Base-by-base conservation (phyloP, 495 filamentous ascomycete genomes). In the Usnea hakonensis region DNA sequence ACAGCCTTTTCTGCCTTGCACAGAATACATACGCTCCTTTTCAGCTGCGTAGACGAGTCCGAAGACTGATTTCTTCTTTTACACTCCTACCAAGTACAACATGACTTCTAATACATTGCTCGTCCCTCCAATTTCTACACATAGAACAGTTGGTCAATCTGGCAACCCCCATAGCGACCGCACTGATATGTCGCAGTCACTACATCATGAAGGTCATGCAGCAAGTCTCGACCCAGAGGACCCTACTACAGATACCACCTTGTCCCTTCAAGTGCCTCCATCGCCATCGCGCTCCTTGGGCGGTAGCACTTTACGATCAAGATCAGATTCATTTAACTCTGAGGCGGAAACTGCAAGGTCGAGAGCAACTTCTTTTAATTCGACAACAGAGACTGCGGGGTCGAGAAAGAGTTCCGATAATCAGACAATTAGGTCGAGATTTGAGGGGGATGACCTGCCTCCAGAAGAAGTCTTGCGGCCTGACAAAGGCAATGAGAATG, bases 401-500 rank as follows among this genome's bases (percentile, higher is more conserved):
- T 79, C 79, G 33, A 71, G 78, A 58, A 69, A 76, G 10, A 74
- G 73, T 50, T 81, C 79, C 8, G 71, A 72, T 48, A 70, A 74
- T 38, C 69, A 70, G 46, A 67, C 72, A 5, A 35, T 68, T 21
- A 61, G 63, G 10, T 65, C 65, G 17, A 63, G 66, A 52, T 76
- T 74, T 62, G 58, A 63, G 44, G 67, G 62, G 14, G 79, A 83
- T 55, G 77, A 78, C 55, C 68, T 81, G 5, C 69, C 76, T 3
- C 58, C 77, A 2, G 71, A 77, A n/a, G 77, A 83, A 43, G 86
- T 86, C 1, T 74, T 93, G 55, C 81, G 76, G 9, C 85, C 90
- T 0, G 87, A 91, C 71, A 80, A 81, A 55, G 83, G 82, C 11
- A 80, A 78, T 61, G 84, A 87, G 61, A 73, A 73, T 13, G 85